These are phyloP conservation scores for Hydnum rufescens DNA, from an alignment of 768 basidiomycete genomes.

Conservation along the genomic window DNA sequence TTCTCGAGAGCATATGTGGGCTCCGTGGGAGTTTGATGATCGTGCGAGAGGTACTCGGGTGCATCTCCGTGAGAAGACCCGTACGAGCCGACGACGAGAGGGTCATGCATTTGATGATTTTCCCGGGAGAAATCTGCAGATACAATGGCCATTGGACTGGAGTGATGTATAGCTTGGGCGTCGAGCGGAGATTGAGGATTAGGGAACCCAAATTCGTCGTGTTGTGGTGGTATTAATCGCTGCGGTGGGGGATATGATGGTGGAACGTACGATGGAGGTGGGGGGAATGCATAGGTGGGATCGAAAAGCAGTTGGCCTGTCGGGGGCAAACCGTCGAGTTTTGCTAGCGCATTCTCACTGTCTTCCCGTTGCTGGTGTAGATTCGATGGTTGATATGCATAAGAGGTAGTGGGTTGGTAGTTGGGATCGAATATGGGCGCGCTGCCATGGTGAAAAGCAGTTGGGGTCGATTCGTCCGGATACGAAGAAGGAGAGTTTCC, in stretches of 20 bases:
- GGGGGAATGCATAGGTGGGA: not conserved
- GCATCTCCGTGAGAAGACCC: not conserved
- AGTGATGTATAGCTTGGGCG: not conserved
- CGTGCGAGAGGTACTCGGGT: not conserved
- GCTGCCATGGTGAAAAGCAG: not conserved
- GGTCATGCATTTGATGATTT: not conserved
- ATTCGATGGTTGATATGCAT: not conserved
- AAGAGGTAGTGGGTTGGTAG: not conserved
- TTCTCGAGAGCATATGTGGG: no score
- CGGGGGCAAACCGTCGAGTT: not conserved
- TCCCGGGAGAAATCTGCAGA: not conserved
- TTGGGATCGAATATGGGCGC: not conserved
- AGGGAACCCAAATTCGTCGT: no score
- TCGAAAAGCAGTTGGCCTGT: not conserved
- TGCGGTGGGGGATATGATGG: no score
- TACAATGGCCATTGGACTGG: not conserved
- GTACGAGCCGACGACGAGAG: not conserved
- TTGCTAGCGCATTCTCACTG: not conserved
- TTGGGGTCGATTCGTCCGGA: no score
- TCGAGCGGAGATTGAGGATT: no score
- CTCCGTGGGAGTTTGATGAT: not conserved
- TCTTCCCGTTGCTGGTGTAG: not conserved
- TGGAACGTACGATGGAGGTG: no score
- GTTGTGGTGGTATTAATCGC: no score
- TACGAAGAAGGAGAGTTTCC: not conserved